Conservation (phyloP, 176 grass and related monocot species). For the Bonia amplexicaulis region DNA sequence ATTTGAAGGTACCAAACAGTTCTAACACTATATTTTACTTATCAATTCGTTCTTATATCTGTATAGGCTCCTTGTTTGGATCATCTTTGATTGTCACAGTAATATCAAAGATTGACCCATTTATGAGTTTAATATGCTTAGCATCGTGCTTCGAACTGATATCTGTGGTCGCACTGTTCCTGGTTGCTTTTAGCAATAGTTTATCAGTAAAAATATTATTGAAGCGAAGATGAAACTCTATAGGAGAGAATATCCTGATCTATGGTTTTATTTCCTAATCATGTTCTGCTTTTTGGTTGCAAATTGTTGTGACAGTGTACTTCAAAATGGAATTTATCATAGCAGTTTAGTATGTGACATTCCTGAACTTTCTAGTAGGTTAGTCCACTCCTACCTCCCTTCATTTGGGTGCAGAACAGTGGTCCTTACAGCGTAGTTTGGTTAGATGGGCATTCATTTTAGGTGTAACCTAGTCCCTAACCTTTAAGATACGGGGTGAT, state of each 20-base stretch:
- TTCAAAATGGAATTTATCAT: neutral
- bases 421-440: neutral
- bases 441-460: slow-evolving; percentile 4
- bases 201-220: neutral
- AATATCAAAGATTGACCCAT: neutral
- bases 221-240: neutral
- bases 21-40: neutral
- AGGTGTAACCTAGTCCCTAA: neutral
- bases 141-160: neutral
- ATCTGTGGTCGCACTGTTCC: neutral
- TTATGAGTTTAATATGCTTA: neutral
- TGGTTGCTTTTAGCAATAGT: neutral
- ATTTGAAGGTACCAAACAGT: slow-evolving; percentile 66
- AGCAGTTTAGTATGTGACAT: neutral
- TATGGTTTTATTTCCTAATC: neutral
- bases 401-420: neutral
- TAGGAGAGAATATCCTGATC: neutral
- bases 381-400: neutral
- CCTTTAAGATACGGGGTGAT: neutral
- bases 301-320: too few relatives aligned
- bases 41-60: neutral
- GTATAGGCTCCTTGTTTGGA: neutral
- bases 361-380: neutral
- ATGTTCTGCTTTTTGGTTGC: too few relatives aligned
- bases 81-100: neutral